Percentiles rank a stretch among this genome's conserved stretches.
Evolutionary conservation across 1,139 yeast genomes (phyloP).

Genomic region (Meyerozyma carpophila): DNA sequence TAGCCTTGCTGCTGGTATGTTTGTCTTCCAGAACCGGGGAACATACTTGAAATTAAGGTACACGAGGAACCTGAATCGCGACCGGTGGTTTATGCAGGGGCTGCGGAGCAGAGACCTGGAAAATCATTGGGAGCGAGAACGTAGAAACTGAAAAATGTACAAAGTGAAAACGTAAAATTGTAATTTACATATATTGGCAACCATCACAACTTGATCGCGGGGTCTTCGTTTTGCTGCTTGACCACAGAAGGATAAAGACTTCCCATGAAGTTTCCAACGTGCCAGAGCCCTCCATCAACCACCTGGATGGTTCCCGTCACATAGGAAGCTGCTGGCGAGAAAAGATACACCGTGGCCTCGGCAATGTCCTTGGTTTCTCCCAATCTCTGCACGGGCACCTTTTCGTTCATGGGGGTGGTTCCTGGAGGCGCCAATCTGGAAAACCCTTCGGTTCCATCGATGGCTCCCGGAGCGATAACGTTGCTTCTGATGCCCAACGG

Average conservation of each 20-base stretch:
- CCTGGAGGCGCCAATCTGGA: conserved; percentile 45
- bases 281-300: conserved; percentile 94
- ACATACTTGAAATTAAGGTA: conserved; percentile 16
- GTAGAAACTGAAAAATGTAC: too few species aligned
- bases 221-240: conserved; percentile 19
- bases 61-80: background rate
- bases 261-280: conserved; percentile 46
- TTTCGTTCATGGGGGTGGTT: conserved; percentile 30
- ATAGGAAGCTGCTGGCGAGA: conserved; percentile 76
- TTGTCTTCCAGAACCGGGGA: conserved; percentile 31
- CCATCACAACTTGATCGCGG: conserved; percentile 12
- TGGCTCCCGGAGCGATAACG: conserved; percentile 85
- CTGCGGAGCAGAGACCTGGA: too few species aligned
- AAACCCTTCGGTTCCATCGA: conserved; percentile 77
- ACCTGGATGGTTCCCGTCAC: conserved; percentile 73
- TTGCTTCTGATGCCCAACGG: conserved; percentile 79
- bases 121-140: too few species aligned
- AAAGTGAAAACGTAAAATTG: too few species aligned
- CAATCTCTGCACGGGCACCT: conserved; percentile 70
- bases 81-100: background rate
- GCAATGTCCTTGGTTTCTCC: conserved; percentile 83
- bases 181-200: too few species aligned
- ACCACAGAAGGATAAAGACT: conserved; percentile 32
- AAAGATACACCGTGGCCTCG: conserved; percentile 76
- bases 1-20: conserved; percentile 6